Evolutionary conservation across 208 protist genomes (phyloP), one percentile per base, ranked within the genome.

Genomic region (Crithidia expoeki): DNA sequence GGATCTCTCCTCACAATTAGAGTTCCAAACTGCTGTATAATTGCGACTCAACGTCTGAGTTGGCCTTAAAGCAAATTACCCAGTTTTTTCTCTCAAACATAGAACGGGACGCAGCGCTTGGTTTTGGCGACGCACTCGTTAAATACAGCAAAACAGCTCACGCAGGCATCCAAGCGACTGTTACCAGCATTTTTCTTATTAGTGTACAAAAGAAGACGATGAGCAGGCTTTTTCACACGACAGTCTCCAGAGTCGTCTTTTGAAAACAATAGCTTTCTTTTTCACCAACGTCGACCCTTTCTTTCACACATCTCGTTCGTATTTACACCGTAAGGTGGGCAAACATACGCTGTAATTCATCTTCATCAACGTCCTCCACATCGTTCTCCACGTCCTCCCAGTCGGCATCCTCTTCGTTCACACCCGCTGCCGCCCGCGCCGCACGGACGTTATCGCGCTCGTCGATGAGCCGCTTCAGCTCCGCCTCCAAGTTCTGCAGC

Each of bases 341-440:
- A 79, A 96, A 96, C 86, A 96, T 94, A 44, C 80, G 72, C 47
- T 90, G 75, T 55, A 96, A 76, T 42, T 92, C 80, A 12, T 94
- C 80, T 44, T 87, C 85, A 36, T 76, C 61, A 5, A 74, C 40
- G n/a, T 74, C 78, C 23, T 71, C 73, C 12, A 68, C 66, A n/a
- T 70, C 81, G 36, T 85, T 76, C 28, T 86, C 90, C 6, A 85
- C 76, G 30, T 86, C 76, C 32, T 88, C 79, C 59, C 81, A 89
- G 50, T 88, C 81, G 12, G 80, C 87, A 23, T 85, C 77, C 25
- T 88, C 75, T 38, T 83, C 70, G 19, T 78, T 78, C n/a, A 33
- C 33, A 21, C 67, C 71, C 1, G 65, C 64, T 42, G 70, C 64
- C 23, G 74, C 34, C 19, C 51, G 61, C 17, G 70, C 50, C 17